phyloP scores from a whole-genome alignment of 2,329 filamentous ascomycete genomes.

The Cladosporium sp. region DNA sequence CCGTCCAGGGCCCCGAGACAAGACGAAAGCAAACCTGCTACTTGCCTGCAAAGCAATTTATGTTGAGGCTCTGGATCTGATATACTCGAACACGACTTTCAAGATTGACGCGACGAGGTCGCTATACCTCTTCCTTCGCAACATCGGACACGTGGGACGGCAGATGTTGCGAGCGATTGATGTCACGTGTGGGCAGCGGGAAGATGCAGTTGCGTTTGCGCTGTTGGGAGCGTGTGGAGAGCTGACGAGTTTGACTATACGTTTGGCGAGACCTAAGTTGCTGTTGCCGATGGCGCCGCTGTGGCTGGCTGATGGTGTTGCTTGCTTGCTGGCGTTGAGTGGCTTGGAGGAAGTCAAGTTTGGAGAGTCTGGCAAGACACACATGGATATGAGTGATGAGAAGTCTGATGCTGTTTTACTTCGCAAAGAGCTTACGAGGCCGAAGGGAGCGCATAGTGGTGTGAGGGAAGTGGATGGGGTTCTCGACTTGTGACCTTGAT shows the following conservation, averaged over 20 bases:
- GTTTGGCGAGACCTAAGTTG: conserved; percentile 27
- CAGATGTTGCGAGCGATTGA: conserved; percentile 27
- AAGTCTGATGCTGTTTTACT: conserved; percentile 28
- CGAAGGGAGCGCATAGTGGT: conserved; percentile 23
- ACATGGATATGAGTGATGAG: conserved; percentile 24
- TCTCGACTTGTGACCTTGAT: conserved; percentile 24
- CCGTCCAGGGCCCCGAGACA: conserved; percentile 34
- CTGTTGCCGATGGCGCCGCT: conserved; percentile 26
- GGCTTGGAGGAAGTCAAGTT: conserved; percentile 31
- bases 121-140: conserved; percentile 45
- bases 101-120: conserved; percentile 46
- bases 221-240: conserved; percentile 31
- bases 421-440: conserved; percentile 27
- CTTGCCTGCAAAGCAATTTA: conserved; percentile 44
- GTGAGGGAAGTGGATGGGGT: conserved; percentile 29
- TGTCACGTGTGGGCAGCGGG: conserved; percentile 28
- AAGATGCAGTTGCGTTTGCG: conserved; percentile 35
- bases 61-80: conserved; percentile 45
- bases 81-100: conserved; percentile 51
- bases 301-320: conserved; percentile 32
- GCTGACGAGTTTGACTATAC: conserved; percentile 28
- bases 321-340: conserved; percentile 29
- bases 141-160: conserved; percentile 32
- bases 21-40: conserved; percentile 46
- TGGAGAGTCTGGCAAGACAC: conserved; percentile 10